phyloP scores from a whole-genome alignment of 208 protist species.

The Phytomonas francai region DNA sequence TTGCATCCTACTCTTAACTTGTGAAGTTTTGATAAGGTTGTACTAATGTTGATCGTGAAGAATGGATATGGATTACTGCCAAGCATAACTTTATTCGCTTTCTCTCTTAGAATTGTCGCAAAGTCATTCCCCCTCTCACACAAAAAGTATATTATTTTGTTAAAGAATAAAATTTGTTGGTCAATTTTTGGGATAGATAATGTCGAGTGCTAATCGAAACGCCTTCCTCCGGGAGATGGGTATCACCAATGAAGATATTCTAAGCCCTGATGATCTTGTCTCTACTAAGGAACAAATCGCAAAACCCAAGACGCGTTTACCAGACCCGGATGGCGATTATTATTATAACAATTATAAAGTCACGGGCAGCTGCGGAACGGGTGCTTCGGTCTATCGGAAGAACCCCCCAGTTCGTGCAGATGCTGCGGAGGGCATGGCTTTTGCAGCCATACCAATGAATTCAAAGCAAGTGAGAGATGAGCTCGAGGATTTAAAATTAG shows the following conservation, averaged over 20 bases:
- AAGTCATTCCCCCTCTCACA: slow-evolving; percentile 11
- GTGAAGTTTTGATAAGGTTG: not conserved
- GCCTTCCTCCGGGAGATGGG: slow-evolving; percentile 76
- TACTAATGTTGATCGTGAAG: not conserved
- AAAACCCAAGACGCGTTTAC: not conserved
- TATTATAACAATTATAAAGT: not conserved
- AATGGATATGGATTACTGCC: slow-evolving; percentile 3
- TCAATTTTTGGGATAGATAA: not conserved
- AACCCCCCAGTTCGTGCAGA: slow-evolving; percentile 4
- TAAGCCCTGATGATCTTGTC: slow-evolving; percentile 25
- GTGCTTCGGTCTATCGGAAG: not conserved
- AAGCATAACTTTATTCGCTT: slow-evolving; percentile 5
- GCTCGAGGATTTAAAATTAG: slow-evolving; percentile 58
- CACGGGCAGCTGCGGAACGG: no score
- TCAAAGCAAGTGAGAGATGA: not conserved
- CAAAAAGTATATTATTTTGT: slow-evolving; percentile 1
- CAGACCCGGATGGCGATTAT: not conserved
- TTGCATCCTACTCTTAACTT: not conserved
- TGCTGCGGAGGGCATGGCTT: not conserved
- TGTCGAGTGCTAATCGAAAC: slow-evolving; percentile 30
- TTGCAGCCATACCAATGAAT: not conserved
- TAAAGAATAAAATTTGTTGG: not conserved
- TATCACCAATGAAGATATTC: slow-evolving; percentile 61
- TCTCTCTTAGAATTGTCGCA: slow-evolving; percentile 8
- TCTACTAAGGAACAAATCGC: not conserved